A percentile compares a stretch with the other conserved stretches of the same genome.
phyloP scores from a whole-genome alignment of 2,329 filamentous ascomycete species.

The Teratosphaeria epicoccoides region DNA sequence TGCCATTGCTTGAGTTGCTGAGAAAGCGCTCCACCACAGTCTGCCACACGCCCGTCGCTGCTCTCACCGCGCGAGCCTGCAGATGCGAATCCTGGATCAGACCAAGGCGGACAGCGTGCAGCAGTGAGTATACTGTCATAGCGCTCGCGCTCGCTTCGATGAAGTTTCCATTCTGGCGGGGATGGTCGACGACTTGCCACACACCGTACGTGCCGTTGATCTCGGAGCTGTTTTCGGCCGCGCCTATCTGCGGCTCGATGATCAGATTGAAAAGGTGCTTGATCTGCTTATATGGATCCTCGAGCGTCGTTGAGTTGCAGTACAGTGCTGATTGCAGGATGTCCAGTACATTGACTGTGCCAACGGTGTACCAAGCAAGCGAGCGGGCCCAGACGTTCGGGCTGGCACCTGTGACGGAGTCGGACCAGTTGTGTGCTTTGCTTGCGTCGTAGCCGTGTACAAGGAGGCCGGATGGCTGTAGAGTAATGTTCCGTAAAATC shows the following conservation, averaged over 20 bases:
- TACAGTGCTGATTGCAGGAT: slow-evolving; percentile 22
- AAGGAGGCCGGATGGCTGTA: slow-evolving; percentile 34
- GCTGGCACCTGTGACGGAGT: slow-evolving; percentile 39
- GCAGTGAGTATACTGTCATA: slow-evolving; percentile 46
- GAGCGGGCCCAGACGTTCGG: slow-evolving; percentile 46
- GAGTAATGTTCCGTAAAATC: slow-evolving; percentile 36
- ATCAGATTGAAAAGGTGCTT: slow-evolving; percentile 30
- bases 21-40: slow-evolving; percentile 37
- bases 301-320: slow-evolving; percentile 11
- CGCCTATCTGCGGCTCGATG: slow-evolving; percentile 28
- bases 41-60: slow-evolving; percentile 41
- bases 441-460: slow-evolving; percentile 47
- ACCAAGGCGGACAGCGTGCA: slow-evolving; percentile 37
- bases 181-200: slow-evolving; percentile 47
- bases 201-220: slow-evolving; percentile 31
- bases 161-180: slow-evolving; percentile 43
- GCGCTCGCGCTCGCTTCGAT: slow-evolving; percentile 49
- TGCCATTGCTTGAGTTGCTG: slow-evolving; percentile 36
- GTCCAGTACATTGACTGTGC: slow-evolving; percentile 40
- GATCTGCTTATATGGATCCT: slow-evolving; percentile 21
- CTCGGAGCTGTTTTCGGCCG: slow-evolving; percentile 24
- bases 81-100: slow-evolving; percentile 23
- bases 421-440: slow-evolving; percentile 42
- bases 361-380: slow-evolving; percentile 46
- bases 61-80: slow-evolving; percentile 16